Conservation (phyloP, 2,329 filamentous ascomycete species). For the Clarireedia monteithiana region DNA sequence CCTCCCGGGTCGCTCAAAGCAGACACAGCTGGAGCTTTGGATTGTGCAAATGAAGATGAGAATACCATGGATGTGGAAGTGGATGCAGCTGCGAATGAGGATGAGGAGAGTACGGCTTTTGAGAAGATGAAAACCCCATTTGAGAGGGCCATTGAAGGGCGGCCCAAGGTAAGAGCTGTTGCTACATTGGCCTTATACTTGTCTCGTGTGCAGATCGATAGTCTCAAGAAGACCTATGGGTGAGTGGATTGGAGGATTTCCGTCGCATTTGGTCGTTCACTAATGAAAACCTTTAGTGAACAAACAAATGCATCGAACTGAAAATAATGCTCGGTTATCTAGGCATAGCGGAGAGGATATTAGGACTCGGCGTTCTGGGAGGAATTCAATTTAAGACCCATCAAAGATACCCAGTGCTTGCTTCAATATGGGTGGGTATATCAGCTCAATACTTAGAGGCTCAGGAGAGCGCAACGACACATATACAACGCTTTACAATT, state of each 20-base stretch:
- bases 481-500: not conserved
- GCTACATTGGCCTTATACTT: conserved; percentile 55
- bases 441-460: not conserved
- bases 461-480: not conserved
- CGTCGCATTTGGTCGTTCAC: not conserved
- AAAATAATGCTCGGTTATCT: not conserved
- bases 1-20: not conserved
- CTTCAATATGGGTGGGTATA: not conserved
- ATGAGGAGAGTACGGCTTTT: conserved; percentile 36
- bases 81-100: conserved; percentile 10
- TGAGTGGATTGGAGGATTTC: conserved; percentile 15
- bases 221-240: conserved; percentile 39
- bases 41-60: conserved; percentile 23
- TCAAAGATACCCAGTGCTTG: conserved; percentile 6
- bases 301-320: conserved; percentile 25
- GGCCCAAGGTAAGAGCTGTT: conserved; percentile 36
- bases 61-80: conserved; percentile 32
- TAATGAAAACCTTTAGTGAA: conserved; percentile 20
- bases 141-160: conserved; percentile 43
- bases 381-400: not conserved
- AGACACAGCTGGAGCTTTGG: conserved; percentile 14
- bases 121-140: conserved; percentile 51
- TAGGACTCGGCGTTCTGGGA: conserved; percentile 1
- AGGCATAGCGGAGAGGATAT: not conserved
- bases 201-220: conserved; percentile 44